Evolutionary conservation across 169 alveolate species (phyloP).

Genomic region (Eimeria acervulina): DNA sequence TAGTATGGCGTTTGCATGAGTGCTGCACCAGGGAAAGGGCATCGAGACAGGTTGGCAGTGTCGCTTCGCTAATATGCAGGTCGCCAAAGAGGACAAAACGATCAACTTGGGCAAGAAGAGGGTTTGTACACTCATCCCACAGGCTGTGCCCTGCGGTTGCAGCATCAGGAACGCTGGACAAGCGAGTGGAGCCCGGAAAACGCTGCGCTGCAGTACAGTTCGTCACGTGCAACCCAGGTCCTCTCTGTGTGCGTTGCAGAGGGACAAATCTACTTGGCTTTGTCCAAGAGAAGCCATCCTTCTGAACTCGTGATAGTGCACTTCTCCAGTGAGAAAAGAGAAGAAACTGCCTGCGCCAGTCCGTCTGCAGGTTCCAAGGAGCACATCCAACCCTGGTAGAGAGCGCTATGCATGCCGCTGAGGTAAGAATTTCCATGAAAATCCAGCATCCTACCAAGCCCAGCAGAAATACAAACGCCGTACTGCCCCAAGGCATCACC

Average conservation of each 20-base stretch:
- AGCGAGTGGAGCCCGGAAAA: neutral
- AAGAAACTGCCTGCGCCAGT: neutral
- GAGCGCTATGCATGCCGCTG: neutral
- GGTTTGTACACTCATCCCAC: conserved; percentile 55
- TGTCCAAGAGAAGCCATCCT: neutral
- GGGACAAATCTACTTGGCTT: neutral
- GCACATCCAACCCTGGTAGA: neutral
- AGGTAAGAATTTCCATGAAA: neutral
- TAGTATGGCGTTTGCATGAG: conserved; percentile 68
- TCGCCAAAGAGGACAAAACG: conserved; percentile 74
- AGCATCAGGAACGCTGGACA: neutral
- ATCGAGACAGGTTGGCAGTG: conserved; percentile 62
- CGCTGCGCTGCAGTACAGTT: neutral
- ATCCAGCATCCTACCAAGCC: conserved; percentile 22
- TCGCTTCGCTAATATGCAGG: conserved; percentile 67
- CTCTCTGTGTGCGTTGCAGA: neutral
- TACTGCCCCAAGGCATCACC: conserved; percentile 57
- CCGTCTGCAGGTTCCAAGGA: neutral
- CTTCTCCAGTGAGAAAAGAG: neutral
- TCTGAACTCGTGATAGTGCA: neutral
- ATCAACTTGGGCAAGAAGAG: conserved; percentile 31
- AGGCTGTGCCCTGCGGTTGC: conserved; percentile 42
- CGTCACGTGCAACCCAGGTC: neutral
- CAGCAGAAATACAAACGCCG: neutral
- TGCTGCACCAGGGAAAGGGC: conserved; percentile 62